Base-by-base conservation (phyloP, 2,329 filamentous ascomycete species). In the Arthrinium phaeospermum region DNA sequence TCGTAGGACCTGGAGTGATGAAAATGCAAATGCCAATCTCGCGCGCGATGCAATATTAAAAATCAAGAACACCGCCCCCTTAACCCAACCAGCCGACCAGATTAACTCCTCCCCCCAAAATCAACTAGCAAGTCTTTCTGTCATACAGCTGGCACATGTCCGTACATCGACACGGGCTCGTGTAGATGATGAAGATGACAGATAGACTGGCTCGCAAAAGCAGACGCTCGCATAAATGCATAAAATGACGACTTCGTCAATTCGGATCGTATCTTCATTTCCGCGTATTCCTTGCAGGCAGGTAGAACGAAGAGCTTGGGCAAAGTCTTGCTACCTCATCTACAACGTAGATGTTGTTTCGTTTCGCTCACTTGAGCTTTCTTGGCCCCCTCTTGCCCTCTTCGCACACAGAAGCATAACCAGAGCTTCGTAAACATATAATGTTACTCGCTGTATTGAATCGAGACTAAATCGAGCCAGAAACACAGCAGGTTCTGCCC, bases 11-110 rank as follows among this genome's bases (percentile, higher is more conserved):
- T n/a, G 53, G 53, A 57, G 19, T 41, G 19, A 41, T 64, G 57
- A n/a, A 64, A 64, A 64, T 64, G 57, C 57, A 64, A 64, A 64
- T 64, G 57, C 57, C 57, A 64, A 64, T 64, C 57, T 64, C 34
- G 53, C 57, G 53, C 53, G 57, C 57, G 57, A 64, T 64, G 57
- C 57, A 64, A 64, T 22, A 64, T 4, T 64, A n/a, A 13, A 51
- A n/a, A 41, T 64, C 57, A 41, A 19, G 4, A 41, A 64, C 34
- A 64, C 57, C 34, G 41, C 57, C 34, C 57, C 57, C 57, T 64
- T 64, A 37, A 49, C 19, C 46, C 46, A 41, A 41, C 57, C 57
- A n/a, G n/a, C 57, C 34, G 22, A 41, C 57, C 57, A 64, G n/a
- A n/a, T 24, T 19, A 64, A 64, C 57, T 64, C 57, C 57, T 6